phyloP scores from a whole-genome alignment of 768 basidiomycete species.

The Phallus indusiatus region DNA sequence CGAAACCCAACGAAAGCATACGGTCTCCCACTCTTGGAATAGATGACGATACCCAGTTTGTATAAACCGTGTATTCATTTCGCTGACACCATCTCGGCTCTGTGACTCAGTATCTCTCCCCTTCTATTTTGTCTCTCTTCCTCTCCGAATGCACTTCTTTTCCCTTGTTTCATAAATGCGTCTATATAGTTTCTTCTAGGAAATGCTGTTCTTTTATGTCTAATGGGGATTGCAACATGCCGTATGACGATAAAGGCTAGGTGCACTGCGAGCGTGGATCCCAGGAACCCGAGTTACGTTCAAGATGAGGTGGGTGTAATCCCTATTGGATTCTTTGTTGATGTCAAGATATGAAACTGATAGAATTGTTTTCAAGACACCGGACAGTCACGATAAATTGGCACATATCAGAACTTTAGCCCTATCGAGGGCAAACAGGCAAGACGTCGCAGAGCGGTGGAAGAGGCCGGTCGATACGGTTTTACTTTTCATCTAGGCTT shows the following conservation, averaged over 20 bases:
- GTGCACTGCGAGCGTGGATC: constrained; percentile 5
- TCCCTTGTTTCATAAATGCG: no score
- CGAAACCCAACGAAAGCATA: no score
- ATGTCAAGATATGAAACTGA: neutral
- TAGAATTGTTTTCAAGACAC: neutral
- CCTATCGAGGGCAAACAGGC: neutral
- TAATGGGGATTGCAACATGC: neutral
- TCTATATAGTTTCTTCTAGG: neutral
- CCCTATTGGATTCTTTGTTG: neutral
- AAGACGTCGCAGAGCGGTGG: constrained; percentile 6
- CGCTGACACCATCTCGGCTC: no score
- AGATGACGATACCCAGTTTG: no score
- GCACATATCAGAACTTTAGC: neutral
- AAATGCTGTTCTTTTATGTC: neutral
- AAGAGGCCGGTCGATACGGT: constrained; percentile 17
- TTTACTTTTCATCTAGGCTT: constrained; percentile 15
- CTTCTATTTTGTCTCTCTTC: no score
- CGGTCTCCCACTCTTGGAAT: no score
- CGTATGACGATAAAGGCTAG: constrained; percentile 3
- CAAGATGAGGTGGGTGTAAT: neutral
- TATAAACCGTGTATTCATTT: no score
- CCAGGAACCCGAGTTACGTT: neutral
- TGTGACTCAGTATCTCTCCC: no score
- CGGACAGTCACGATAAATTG: neutral
- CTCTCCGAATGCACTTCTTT: no score